phyloP scores from a whole-genome alignment of 306 rosid genomes.

The Fagus crenata region DNA sequence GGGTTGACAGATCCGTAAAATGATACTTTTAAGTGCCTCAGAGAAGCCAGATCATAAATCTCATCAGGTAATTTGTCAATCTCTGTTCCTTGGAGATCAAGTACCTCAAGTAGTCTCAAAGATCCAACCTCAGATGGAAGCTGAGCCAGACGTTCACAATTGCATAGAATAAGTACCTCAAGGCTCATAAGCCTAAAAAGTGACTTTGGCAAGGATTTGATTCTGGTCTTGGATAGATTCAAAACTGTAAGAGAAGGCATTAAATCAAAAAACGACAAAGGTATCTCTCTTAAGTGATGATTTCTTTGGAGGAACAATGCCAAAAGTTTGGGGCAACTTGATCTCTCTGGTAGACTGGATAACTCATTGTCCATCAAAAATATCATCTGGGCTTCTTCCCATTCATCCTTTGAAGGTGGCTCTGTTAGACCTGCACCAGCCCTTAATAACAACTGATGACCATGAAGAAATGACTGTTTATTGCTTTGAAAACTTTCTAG shows the following conservation, averaged over 20 bases:
- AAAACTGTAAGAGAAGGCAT: constrained; percentile 1
- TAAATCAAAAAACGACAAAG: background rate
- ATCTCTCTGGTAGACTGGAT: background rate
- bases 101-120: background rate
- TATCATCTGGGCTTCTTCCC: background rate
- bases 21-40: constrained; percentile 9
- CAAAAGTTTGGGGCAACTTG: background rate
- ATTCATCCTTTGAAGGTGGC: background rate
- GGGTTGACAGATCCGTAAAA: background rate
- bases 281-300: constrained; percentile 1
- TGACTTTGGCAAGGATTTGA: constrained; percentile 8
- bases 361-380: constrained; percentile 6
- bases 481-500: background rate
- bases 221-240: constrained; percentile 3
- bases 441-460: background rate
- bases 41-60: background rate
- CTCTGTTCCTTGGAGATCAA: background rate
- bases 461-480: background rate
- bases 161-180: background rate
- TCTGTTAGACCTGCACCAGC: background rate
- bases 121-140: constrained; percentile 9
- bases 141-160: constrained; percentile 2
- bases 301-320: constrained; percentile 4
- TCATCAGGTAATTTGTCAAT: background rate
- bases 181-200: background rate